phyloP scores from a whole-genome alignment of 2,329 filamentous ascomycete species.

The Hypoxylon sp. region DNA sequence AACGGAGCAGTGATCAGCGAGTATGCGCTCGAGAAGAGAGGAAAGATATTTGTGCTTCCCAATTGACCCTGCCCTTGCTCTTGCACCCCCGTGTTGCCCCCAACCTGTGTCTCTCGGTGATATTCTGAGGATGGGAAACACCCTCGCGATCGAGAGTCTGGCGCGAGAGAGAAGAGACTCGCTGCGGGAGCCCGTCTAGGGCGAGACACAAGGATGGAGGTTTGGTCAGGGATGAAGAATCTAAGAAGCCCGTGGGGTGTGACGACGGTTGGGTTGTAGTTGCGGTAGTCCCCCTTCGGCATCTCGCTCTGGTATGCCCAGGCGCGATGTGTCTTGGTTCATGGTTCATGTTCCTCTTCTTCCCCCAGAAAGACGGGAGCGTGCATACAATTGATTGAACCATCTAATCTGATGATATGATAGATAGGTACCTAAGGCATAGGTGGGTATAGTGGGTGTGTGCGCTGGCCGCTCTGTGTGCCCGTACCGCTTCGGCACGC shows the following conservation, averaged over 20 bases:
- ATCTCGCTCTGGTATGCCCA: conserved; percentile 17
- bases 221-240: conserved; percentile 15
- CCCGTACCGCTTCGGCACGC: conserved; percentile 27
- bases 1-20: conserved; percentile 42
- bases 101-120: conserved; percentile 46
- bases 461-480: conserved; percentile 11
- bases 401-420: conserved; percentile 30
- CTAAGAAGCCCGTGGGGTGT: conserved; percentile 5
- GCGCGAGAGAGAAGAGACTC: conserved; percentile 16
- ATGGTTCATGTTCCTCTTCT: background rate
- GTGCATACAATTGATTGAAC: conserved; percentile 37
- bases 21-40: background rate
- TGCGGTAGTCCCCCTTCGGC: conserved; percentile 6
- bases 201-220: conserved; percentile 21
- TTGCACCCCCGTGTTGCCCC: too few relatives aligned
- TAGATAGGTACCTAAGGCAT: conserved; percentile 1
- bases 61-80: background rate
- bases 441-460: background rate
- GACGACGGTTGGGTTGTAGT: conserved; percentile 15
- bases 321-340: conserved; percentile 20
- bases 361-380: conserved; percentile 25
- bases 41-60: conserved; percentile 26
- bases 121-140: conserved; percentile 12
- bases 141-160: conserved; percentile 1
- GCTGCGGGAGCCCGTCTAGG: conserved; percentile 33